phyloP scores from a whole-genome alignment of 2,329 filamentous ascomycete species.

The Gremmenia infestans region DNA sequence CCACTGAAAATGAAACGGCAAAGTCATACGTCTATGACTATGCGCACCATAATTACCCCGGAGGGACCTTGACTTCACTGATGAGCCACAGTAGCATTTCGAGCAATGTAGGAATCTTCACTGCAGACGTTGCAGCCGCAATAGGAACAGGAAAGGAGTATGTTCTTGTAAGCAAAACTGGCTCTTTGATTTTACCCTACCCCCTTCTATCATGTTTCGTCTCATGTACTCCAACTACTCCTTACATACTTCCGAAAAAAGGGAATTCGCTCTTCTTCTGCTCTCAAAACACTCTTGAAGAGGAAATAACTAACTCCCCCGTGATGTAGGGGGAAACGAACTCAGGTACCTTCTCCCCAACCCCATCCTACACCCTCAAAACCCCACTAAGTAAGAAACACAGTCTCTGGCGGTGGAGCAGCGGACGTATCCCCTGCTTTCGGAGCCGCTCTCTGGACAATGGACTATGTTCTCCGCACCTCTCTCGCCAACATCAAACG shows the following conservation, averaged over 20 bases:
- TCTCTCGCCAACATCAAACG: constrained; percentile 18
- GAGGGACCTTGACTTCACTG: constrained; percentile 30
- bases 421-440: constrained; percentile 23
- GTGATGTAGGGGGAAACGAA: constrained; percentile 24
- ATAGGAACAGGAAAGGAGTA: constrained; percentile 23
- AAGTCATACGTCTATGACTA: constrained; percentile 26
- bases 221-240: no score
- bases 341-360: constrained; percentile 39
- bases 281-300: no score
- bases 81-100: constrained; percentile 27
- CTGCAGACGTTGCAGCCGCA: constrained; percentile 21
- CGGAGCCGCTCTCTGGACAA: constrained; percentile 26
- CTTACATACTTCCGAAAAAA: no score
- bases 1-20: constrained; percentile 18
- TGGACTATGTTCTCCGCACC: constrained; percentile 25
- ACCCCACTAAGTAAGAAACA: background rate
- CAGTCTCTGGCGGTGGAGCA: constrained; percentile 26
- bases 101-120: constrained; percentile 20
- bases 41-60: constrained; percentile 34
- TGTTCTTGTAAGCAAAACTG: constrained; percentile 11
- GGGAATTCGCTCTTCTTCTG: no score
- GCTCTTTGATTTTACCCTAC: no score
- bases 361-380: background rate
- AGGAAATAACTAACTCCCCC: no score
- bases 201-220: no score